A percentile compares a stretch with the other conserved stretches of the same genome.
Evolutionary conservation across 257 asterid species (phyloP).

Genomic region (Solanum bulbocastanum): DNA sequence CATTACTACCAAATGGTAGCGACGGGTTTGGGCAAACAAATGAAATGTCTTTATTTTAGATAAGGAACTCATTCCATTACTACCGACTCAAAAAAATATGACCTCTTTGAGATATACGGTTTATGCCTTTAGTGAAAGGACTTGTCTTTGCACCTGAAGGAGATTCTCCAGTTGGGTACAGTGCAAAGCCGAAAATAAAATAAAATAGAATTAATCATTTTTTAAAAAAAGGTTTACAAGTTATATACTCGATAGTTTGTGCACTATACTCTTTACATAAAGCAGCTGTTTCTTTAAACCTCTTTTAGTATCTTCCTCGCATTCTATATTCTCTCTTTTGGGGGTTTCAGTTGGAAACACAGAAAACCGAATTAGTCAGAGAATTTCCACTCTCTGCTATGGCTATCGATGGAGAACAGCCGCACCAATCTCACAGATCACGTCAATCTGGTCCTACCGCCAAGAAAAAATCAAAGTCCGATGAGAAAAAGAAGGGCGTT

Average conservation of each 20-base stretch:
- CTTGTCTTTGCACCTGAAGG: too few relatives aligned
- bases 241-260: not conserved
- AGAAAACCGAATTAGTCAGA: not conserved
- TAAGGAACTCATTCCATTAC: too few relatives aligned
- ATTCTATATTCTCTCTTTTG: not conserved
- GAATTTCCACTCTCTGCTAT: not conserved
- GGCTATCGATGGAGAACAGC: slow-evolving; percentile 27
- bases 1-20: too few relatives aligned
- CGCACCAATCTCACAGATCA: slow-evolving; percentile 64
- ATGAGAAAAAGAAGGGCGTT: slow-evolving; percentile 29
- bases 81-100: too few relatives aligned
- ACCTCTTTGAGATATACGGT: too few relatives aligned
- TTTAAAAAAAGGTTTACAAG: too few relatives aligned
- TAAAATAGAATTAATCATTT: too few relatives aligned
- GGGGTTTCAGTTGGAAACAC: not conserved
- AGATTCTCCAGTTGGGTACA: too few relatives aligned
- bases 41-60: too few relatives aligned
- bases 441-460: slow-evolving; percentile 66
- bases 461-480: slow-evolving; percentile 49
- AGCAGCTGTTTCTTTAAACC: not conserved
- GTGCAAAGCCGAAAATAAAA: too few relatives aligned
- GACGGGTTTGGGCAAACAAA: too few relatives aligned
- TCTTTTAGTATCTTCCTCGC: not conserved
- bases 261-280: not conserved
- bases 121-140: too few relatives aligned